phyloP scores from a whole-genome alignment of 192 early-diverging fungal genomes.

The Umbelopsis ramanniana region DNA sequence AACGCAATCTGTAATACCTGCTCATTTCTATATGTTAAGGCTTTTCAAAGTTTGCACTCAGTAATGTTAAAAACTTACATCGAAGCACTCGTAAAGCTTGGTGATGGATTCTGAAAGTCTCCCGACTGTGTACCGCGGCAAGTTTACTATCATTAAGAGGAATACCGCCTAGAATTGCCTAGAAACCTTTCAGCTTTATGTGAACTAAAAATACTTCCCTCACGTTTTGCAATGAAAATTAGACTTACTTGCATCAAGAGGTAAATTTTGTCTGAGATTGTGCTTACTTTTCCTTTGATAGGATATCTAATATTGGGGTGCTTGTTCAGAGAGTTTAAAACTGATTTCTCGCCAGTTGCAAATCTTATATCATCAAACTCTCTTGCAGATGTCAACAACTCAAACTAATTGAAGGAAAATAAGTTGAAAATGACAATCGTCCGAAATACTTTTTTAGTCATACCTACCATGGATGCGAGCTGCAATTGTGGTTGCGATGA shows the following conservation, averaged over 20 bases:
- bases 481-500: not conserved
- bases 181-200: not conserved
- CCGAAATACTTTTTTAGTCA: no score
- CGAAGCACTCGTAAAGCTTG: constrained; percentile 33
- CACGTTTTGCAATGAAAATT: not conserved
- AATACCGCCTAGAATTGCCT: constrained; percentile 39
- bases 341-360: constrained; percentile 33
- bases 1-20: constrained; percentile 42
- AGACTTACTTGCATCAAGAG: constrained; percentile 36
- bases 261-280: constrained; percentile 32
- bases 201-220: not conserved
- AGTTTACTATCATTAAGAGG: constrained; percentile 30
- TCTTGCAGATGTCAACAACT: constrained; percentile 31
- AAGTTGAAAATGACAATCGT: not conserved
- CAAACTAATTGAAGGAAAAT: constrained; percentile 23
- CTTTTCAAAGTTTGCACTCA: not conserved
- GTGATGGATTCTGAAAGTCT: constrained; percentile 29
- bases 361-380: constrained; percentile 31
- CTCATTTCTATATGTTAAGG: no score
- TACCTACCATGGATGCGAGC: constrained; percentile 29
- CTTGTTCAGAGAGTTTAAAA: constrained; percentile 41
- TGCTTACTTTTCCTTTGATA: constrained; percentile 30
- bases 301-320: constrained; percentile 38
- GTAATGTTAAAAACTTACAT: constrained; percentile 23
- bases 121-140: constrained; percentile 27